Evolutionary conservation across 805 yeast genomes (phyloP).

Genomic region (Kurtzmaniella fragi): DNA sequence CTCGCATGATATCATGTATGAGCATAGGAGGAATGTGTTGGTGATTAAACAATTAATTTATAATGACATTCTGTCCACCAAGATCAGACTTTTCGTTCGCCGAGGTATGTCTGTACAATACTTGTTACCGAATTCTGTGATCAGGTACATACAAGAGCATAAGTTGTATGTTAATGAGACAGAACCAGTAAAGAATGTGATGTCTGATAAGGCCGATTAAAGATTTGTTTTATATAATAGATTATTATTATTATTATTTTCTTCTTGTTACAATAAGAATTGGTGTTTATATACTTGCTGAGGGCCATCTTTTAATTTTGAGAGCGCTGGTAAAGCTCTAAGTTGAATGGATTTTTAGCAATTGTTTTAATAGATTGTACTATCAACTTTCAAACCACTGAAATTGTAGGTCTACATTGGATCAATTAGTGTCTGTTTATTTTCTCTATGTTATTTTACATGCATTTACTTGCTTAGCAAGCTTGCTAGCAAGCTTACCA

Average conservation of each 20-base stretch:
- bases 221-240: too few species aligned
- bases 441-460: neutral
- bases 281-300: too few species aligned
- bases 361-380: neutral
- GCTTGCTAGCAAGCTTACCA: slow-evolving; percentile 41
- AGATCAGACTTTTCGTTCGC: slow-evolving; percentile 85
- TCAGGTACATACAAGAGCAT: slow-evolving; percentile 91
- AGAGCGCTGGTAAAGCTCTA: too few species aligned
- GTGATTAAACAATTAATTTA: slow-evolving; percentile 95
- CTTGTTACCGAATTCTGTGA: slow-evolving; percentile 87
- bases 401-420: neutral
- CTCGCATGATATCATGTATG: slow-evolving; percentile 96
- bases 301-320: too few species aligned
- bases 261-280: too few species aligned
- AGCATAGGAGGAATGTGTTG: slow-evolving; percentile 86
- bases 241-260: too few species aligned
- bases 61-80: slow-evolving; percentile 93
- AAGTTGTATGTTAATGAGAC: slow-evolving; percentile 77
- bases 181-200: slow-evolving; percentile 92
- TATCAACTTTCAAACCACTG: neutral
- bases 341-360: too few species aligned
- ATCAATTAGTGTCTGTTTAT: neutral
- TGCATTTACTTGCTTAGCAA: neutral
- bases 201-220: slow-evolving; percentile 25
- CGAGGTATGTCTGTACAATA: slow-evolving; percentile 97